These are phyloP conservation scores for Hemisphaericaspora xylanilytica DNA, from an alignment of 1,139 yeast species.

Conservation along the genomic window DNA sequence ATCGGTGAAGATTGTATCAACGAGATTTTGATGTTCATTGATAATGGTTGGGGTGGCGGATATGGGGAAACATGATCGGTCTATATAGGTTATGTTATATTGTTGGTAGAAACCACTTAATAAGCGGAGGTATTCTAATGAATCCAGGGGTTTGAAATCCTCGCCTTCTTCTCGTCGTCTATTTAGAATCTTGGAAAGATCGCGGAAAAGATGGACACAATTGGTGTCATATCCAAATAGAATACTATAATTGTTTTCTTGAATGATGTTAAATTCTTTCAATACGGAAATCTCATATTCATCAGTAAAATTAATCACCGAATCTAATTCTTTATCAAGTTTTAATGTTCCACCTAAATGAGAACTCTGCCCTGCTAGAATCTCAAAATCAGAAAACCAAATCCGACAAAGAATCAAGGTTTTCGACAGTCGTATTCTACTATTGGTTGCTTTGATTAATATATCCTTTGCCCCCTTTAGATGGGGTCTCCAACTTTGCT, in stretches of 20 bases:
- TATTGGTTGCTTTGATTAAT: constrained; percentile 42
- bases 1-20: constrained; percentile 10
- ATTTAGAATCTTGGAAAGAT: constrained; percentile 47
- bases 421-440: constrained; percentile 24
- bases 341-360: constrained; percentile 60
- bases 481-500: constrained; percentile 69
- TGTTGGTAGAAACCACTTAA: constrained; percentile 25
- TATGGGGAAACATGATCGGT: constrained; percentile 9
- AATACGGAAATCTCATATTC: constrained; percentile 35
- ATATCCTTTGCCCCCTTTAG: constrained; percentile 65
- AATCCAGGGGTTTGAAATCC: constrained; percentile 11
- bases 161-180: constrained; percentile 27
- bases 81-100: constrained; percentile 11
- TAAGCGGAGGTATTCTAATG: constrained; percentile 23
- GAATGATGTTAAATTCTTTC: constrained; percentile 28
- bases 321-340: constrained; percentile 45
- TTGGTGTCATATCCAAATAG: constrained; percentile 55
- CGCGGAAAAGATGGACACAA: constrained; percentile 45
- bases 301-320: constrained; percentile 45
- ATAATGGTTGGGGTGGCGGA: constrained; percentile 4
- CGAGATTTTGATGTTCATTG: constrained; percentile 9
- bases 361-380: constrained; percentile 60
- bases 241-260: constrained; percentile 49
- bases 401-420: constrained; percentile 55
- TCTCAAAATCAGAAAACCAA: constrained; percentile 64